Evolutionary conservation across 2,329 filamentous ascomycete genomes (phyloP), one percentile per base, ranked within the genome.

Genomic region (Colletotrichum tropicicola): DNA sequence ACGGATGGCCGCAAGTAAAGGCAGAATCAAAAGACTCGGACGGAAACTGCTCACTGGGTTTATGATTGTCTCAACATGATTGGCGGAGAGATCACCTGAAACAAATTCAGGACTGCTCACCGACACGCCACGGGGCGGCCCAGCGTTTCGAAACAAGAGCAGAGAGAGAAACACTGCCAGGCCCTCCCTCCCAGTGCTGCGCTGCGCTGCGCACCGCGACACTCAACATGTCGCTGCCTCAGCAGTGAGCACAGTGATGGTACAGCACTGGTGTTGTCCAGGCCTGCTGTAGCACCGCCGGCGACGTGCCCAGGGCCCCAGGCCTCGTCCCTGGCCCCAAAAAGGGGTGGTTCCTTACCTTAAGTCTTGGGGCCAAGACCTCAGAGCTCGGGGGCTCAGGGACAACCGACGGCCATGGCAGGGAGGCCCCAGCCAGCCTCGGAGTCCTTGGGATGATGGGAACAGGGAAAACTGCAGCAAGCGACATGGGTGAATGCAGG

Each of bases 91-190:
- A 30, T 25, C 55, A 65, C 65, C 66, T 68, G 66, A 68, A 68
- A 68, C 66, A 67, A 57, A 68, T 68, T 67, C 60, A 68, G 64
- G 66, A 68, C 64, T 48, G 47, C 41, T 60, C 61, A 67, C 65
- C 65, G 65, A 57, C 28, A 56, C 54, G 65, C 61, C 59, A 66
- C 37, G 32, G 57, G 55, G 37, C 37, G 23, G 30, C 28, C 58
- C 45, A 66, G 58, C 59, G 62, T 66, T 66, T 66, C 58, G 62
- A 66, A 66, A 66, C 61, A 60, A 23, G 54, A 45, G 30, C 48
- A 43, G 47, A 60, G 39, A 48, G 32, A 25, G 54, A 62, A 62
- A 51, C 35, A 51, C 21, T 49, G 28, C 44, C 59, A 49, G 30
- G 25, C 21, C 37, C n/a, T 17, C 23, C 51, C 51, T 30, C 19